A percentile compares a stretch with the other conserved stretches of the same genome.
phyloP scores from a whole-genome alignment of 2,329 filamentous ascomycete species.

The Moelleriella libera region DNA sequence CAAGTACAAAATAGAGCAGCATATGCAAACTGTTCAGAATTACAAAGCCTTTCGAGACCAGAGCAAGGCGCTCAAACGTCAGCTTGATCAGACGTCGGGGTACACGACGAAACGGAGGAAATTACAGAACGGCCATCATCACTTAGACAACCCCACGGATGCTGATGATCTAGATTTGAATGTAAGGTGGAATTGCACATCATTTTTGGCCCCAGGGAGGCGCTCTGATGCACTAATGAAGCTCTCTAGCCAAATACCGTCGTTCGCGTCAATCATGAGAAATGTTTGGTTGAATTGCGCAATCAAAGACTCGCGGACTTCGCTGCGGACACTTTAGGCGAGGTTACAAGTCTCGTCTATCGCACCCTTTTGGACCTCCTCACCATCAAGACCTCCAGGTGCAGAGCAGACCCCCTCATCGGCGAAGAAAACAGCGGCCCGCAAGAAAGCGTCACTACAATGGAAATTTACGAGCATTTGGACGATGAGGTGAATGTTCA shows the following conservation, averaged over 20 bases:
- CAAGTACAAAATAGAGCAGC: slow-evolving; percentile 52
- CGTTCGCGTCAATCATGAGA: slow-evolving; percentile 72
- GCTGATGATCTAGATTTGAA: slow-evolving; percentile 35
- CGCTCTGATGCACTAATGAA: slow-evolving; percentile 1
- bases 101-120: slow-evolving; percentile 37
- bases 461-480: slow-evolving; percentile 41
- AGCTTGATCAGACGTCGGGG: slow-evolving; percentile 28
- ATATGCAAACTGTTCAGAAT: slow-evolving; percentile 37
- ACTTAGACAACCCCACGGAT: slow-evolving; percentile 10
- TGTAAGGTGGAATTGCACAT: slow-evolving; percentile 21
- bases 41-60: slow-evolving; percentile 40
- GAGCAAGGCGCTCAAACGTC: slow-evolving; percentile 34
- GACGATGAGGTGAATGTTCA: slow-evolving; percentile 37
- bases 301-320: slow-evolving; percentile 65
- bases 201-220: background rate
- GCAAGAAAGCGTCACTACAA: slow-evolving; percentile 31
- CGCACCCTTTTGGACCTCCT: slow-evolving; percentile 55
- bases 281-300: slow-evolving; percentile 68
- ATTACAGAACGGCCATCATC: slow-evolving; percentile 30
- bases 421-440: slow-evolving; percentile 16
- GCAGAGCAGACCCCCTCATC: slow-evolving; percentile 40
- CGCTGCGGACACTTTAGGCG: slow-evolving; percentile 55
- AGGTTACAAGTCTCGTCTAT: slow-evolving; percentile 67
- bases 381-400: slow-evolving; percentile 54
- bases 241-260: slow-evolving; percentile 51